phyloP scores from a whole-genome alignment of 2,329 filamentous ascomycete genomes.

The Talaromyces verruculosus region DNA sequence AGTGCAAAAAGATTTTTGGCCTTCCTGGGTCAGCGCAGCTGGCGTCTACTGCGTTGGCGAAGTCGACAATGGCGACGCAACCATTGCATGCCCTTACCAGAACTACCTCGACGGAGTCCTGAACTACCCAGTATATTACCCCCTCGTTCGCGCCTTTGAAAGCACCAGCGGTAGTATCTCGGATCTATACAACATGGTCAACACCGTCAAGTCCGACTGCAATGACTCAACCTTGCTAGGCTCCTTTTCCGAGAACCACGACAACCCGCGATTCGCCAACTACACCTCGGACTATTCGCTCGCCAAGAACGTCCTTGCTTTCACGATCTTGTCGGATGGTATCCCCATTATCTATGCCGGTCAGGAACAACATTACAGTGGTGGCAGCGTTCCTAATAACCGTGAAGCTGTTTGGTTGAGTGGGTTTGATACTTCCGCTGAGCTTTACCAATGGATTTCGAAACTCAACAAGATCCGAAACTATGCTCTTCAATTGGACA shows the following conservation, averaged over 20 bases:
- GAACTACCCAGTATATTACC: slow-evolving; percentile 49
- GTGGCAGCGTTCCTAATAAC: slow-evolving; percentile 51
- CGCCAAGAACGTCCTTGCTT: slow-evolving; percentile 63
- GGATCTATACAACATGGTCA: slow-evolving; percentile 38
- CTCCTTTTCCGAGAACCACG: slow-evolving; percentile 63
- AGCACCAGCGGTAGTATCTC: slow-evolving; percentile 36
- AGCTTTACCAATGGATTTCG: slow-evolving; percentile 53
- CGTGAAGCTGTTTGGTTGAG: slow-evolving; percentile 62
- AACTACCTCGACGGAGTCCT: slow-evolving; percentile 47
- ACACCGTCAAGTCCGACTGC: slow-evolving; percentile 36
- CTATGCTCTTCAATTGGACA: slow-evolving; percentile 41
- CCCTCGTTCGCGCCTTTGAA: slow-evolving; percentile 38
- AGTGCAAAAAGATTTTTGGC: slow-evolving; percentile 50
- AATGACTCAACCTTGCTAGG: slow-evolving; percentile 52
- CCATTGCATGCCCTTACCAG: slow-evolving; percentile 48
- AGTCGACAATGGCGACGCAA: slow-evolving; percentile 43
- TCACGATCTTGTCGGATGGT: slow-evolving; percentile 59
- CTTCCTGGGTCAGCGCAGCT: slow-evolving; percentile 41
- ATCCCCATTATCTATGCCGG: slow-evolving; percentile 68
- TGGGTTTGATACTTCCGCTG: slow-evolving; percentile 47
- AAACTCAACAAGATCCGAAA: slow-evolving; percentile 54
- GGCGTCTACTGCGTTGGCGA: slow-evolving; percentile 53
- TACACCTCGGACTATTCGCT: slow-evolving; percentile 42
- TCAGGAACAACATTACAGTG: slow-evolving; percentile 63
- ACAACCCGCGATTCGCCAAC: slow-evolving; percentile 56